Conservation (phyloP, 140 eudicot species). For the Ambrosia hybrid region DNA sequence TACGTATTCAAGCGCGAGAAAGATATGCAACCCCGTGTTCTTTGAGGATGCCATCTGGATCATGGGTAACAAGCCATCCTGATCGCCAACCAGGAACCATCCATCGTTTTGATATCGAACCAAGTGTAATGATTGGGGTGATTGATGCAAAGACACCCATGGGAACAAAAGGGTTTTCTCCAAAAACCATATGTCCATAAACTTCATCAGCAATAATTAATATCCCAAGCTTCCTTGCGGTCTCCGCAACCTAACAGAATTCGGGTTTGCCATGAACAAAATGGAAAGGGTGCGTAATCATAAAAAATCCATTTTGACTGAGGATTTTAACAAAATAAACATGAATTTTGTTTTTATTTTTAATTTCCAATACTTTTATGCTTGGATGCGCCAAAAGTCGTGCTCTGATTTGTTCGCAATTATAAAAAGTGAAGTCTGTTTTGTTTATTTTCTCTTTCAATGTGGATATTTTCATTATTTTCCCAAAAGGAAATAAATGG, state of each 20-base stretch:
- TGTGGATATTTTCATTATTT: no score
- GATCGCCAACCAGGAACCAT: constrained; percentile 48
- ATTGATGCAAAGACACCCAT: constrained; percentile 40
- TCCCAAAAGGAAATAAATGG: no score
- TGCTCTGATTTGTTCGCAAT: no score
- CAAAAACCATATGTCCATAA: constrained; percentile 37
- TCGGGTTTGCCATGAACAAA: not conserved
- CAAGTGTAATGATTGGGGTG: constrained; percentile 34
- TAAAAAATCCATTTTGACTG: no score
- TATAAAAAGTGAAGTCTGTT: no score
- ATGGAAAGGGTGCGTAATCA: no score
- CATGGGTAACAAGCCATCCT: constrained; percentile 38
- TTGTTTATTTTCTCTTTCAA: no score
- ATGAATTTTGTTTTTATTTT: no score
- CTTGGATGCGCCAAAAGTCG: no score
- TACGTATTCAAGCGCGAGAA: not conserved
- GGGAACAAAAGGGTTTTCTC: constrained; percentile 35
- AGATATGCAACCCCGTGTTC: constrained; percentile 18
- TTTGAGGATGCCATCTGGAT: constrained; percentile 31
- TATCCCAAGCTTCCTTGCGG: constrained; percentile 37
- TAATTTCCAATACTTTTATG: no score
- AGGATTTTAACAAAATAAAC: no score
- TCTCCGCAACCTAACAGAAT: constrained; percentile 29
- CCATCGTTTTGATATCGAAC: constrained; percentile 39
- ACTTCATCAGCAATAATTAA: constrained; percentile 38